These are phyloP conservation scores for Cryphonectria carpinicola DNA, from an alignment of 2,329 filamentous ascomycete species.

Conservation along the genomic window DNA sequence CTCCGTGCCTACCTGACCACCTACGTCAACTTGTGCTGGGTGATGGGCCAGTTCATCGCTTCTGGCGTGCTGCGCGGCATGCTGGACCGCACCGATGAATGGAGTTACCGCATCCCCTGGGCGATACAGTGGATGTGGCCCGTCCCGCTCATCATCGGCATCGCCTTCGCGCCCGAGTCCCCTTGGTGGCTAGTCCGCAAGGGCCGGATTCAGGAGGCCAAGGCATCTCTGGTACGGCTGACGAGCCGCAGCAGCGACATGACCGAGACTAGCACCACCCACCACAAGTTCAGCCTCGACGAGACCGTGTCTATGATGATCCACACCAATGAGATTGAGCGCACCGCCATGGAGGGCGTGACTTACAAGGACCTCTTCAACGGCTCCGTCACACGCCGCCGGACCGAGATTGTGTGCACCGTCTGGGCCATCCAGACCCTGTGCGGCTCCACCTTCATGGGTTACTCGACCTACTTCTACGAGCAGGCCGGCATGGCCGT, in stretches of 20 bases:
- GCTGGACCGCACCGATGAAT: constrained; percentile 39
- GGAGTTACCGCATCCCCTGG: constrained; percentile 44
- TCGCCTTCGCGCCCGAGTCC: constrained; percentile 46
- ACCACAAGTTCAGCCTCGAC: constrained; percentile 46
- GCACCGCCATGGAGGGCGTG: constrained; percentile 46
- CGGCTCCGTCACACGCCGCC: constrained; percentile 52
- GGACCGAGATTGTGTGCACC: constrained; percentile 55
- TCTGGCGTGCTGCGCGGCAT: constrained; percentile 43
- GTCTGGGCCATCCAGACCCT: constrained; percentile 55
- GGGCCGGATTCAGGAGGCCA: constrained; percentile 39
- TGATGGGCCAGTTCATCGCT: constrained; percentile 44
- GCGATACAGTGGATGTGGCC: constrained; percentile 48
- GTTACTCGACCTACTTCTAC: constrained; percentile 52
- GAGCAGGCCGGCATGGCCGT: constrained; percentile 50
- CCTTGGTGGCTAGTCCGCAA: constrained; percentile 49
- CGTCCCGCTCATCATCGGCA: constrained; percentile 44
- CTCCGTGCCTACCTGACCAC: constrained; percentile 40
- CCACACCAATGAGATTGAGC: constrained; percentile 56
- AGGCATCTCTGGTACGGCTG: constrained; percentile 39
- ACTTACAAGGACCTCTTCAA: constrained; percentile 57
- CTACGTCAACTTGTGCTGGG: constrained; percentile 24
- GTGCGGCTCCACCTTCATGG: constrained; percentile 54
- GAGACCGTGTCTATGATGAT: constrained; percentile 57
- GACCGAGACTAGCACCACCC: constrained; percentile 14
- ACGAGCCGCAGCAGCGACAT: constrained; percentile 20